These are phyloP conservation scores for Malus hybrid DNA, from an alignment of 331 rosid genomes.

Conservation along the genomic window DNA sequence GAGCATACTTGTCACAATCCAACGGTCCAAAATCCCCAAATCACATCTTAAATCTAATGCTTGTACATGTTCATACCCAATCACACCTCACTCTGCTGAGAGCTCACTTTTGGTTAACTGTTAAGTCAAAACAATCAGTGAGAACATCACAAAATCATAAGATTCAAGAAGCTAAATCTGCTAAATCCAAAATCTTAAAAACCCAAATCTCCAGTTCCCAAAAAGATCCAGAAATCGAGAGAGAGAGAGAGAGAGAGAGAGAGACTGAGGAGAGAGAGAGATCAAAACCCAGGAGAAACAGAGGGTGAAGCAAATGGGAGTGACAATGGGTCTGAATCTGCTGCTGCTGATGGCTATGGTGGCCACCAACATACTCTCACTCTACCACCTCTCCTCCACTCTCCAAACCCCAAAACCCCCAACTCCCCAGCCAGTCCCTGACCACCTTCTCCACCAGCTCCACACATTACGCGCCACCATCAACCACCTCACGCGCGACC, in stretches of 20 bases:
- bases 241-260: neutral
- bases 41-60: neutral
- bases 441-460: slow-evolving; percentile 76
- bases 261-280: neutral
- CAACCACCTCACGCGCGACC: slow-evolving; percentile 84
- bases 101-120: neutral
- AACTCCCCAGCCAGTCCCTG: slow-evolving; percentile 43
- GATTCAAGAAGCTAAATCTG: neutral
- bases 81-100: neutral
- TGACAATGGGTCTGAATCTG: slow-evolving; percentile 76
- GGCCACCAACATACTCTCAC: slow-evolving; percentile 90
- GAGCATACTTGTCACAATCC: neutral
- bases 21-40: neutral
- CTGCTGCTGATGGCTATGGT: slow-evolving; percentile 88
- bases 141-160: neutral
- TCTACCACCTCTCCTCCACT: slow-evolving; percentile 81
- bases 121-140: neutral
- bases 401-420: slow-evolving; percentile 49
- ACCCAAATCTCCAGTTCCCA: neutral
- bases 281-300: neutral
- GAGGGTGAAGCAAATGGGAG: slow-evolving; percentile 44
- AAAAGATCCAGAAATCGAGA: neutral
- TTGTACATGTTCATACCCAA: neutral
- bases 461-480: slow-evolving; percentile 95
- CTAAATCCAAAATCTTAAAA: neutral